phyloP scores from a whole-genome alignment of 75 land plant genomes.

The Pseudotsuga menziesii region DNA sequence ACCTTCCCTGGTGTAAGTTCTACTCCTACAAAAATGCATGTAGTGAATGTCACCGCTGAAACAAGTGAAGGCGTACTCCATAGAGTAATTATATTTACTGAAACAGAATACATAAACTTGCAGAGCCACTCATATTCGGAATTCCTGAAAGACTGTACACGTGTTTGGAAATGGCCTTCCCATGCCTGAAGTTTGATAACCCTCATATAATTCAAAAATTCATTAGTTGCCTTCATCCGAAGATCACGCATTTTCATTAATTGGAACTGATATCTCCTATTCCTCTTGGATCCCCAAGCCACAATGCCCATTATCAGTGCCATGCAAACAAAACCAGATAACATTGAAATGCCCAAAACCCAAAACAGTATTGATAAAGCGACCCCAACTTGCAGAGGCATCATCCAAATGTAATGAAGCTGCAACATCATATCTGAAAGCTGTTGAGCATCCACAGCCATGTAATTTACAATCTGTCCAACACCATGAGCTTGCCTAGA shows the following conservation, averaged over 20 bases:
- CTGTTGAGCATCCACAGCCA: slow-evolving; percentile 96
- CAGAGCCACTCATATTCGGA: slow-evolving; percentile 62
- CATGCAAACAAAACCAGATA: slow-evolving; percentile 48
- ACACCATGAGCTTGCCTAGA: slow-evolving; percentile 83
- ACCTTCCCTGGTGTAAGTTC: slow-evolving; percentile 70
- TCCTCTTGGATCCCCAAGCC: slow-evolving; percentile 29
- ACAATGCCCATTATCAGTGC: slow-evolving; percentile 35
- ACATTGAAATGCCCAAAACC: slow-evolving; percentile 55
- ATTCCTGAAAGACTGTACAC: slow-evolving; percentile 45
- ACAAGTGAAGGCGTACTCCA: slow-evolving; percentile 66
- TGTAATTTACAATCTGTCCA: slow-evolving; percentile 94
- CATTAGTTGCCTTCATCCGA: slow-evolving; percentile 93
- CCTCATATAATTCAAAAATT: slow-evolving; percentile 83
- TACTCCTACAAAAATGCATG: slow-evolving; percentile 42
- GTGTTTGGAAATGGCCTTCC: slow-evolving; percentile 78
- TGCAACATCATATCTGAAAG: slow-evolving; percentile 87
- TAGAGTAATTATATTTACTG: slow-evolving; percentile 53
- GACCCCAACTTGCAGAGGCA: slow-evolving; percentile 67
- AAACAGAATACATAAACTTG: slow-evolving; percentile 62
- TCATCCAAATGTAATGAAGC: slow-evolving; percentile 81
- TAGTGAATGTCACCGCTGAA: slow-evolving; percentile 60
- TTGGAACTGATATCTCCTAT: slow-evolving; percentile 36
- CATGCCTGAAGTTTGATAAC: slow-evolving; percentile 97
- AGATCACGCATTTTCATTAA: slow-evolving; percentile 69
- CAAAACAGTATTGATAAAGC: slow-evolving; percentile 62